Conservation (phyloP, 225 moss, liverwort and hornwort species). For the Antitrichia curtipendula region DNA sequence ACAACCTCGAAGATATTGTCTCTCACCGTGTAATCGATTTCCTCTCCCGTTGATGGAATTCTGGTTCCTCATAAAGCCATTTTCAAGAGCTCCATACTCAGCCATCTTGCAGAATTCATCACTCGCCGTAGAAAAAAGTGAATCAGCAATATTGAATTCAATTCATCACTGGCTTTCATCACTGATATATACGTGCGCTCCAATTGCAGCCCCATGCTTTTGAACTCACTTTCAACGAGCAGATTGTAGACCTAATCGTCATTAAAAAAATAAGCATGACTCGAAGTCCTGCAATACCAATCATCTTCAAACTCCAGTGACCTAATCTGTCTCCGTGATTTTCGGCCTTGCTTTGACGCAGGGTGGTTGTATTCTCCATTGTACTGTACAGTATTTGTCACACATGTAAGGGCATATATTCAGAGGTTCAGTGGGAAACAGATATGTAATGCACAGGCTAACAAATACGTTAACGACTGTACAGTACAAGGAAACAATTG, state of each 20-base stretch:
- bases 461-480: not conserved
- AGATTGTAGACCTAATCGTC: not conserved
- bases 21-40: not conserved
- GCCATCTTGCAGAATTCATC: not conserved
- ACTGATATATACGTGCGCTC: not conserved
- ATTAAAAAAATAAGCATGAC: not conserved
- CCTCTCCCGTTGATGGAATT: not conserved
- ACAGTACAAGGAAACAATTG: not conserved
- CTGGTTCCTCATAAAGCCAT: not conserved
- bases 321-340: not conserved
- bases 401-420: not conserved
- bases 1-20: not conserved
- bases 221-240: not conserved
- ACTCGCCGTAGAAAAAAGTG: not conserved
- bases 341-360: not conserved
- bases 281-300: not conserved
- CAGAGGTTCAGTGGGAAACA: not conserved
- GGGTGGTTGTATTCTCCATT: not conserved
- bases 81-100: not conserved
- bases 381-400: not conserved
- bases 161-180: not conserved
- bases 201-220: not conserved
- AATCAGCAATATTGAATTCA: not conserved
- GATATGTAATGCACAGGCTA: not conserved
- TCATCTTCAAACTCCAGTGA: not conserved